Conservation (phyloP, 352 stramenopile genomes). For the Globisporangium megalacanthum region DNA sequence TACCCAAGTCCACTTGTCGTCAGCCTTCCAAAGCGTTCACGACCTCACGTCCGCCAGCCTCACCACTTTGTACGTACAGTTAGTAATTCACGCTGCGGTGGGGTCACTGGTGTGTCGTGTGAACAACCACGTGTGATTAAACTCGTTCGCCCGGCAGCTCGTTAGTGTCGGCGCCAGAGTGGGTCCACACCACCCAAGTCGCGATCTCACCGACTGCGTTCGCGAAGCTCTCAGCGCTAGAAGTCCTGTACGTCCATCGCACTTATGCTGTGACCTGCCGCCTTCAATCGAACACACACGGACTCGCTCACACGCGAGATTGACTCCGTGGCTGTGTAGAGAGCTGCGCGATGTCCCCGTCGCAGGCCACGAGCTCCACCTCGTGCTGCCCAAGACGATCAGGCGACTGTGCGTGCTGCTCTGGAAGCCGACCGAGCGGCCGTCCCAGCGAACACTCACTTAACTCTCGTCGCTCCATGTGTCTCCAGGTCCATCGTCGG, state of each 20-base stretch:
- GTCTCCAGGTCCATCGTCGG: constrained; percentile 27
- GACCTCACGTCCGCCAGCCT: constrained; percentile 30
- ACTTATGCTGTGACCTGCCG: neutral
- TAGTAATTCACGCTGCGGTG: neutral
- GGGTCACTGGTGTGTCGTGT: neutral
- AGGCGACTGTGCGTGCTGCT: constrained; percentile 29
- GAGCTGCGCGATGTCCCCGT: constrained; percentile 39
- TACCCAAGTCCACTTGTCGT: constrained; percentile 28
- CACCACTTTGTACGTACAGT: constrained; percentile 23
- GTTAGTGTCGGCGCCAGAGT: constrained; percentile 27
- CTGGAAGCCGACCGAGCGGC: neutral
- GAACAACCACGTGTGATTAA: neutral
- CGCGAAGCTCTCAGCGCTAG: constrained; percentile 24
- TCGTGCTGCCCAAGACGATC: constrained; percentile 40
- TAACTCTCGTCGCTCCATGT: neutral
- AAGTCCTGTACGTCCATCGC: constrained; percentile 33
- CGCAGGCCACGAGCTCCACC: constrained; percentile 21
- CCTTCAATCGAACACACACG: neutral
- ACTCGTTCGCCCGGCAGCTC: constrained; percentile 7
- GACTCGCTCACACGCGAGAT: neutral
- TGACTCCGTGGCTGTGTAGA: constrained; percentile 17
- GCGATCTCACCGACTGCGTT: constrained; percentile 34
- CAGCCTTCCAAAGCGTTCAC: constrained; percentile 27
- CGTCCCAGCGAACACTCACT: neutral
- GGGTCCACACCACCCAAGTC: constrained; percentile 27